Evolutionary conservation across 345 rosid species (phyloP), one percentile per base, ranked within the genome.

Genomic region (Noccaea caerulescens): DNA sequence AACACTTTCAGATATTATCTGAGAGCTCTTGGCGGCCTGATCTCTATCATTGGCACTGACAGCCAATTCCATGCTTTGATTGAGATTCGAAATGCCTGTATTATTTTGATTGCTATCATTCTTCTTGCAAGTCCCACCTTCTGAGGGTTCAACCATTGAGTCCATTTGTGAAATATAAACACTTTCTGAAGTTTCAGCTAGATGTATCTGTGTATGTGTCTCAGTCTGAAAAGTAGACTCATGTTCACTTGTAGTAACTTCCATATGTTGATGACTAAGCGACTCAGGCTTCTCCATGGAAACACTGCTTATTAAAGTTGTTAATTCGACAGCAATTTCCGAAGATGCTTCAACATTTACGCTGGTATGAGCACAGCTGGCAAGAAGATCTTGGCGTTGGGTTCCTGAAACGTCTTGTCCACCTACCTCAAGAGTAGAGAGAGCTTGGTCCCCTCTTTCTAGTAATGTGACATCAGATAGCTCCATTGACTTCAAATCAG

Each of bases 401-500:
- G 55, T 46, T 62, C 62, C 69, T 39, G 63, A 67, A 60, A 72
- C 62, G 68, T 68, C 78, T 58, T 47, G 63, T 58, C 53, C 69
- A 39, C 63, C 49, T 27, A 53, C 77, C 68, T 71, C 76, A 66
- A 45, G 60, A 58, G 23, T 50, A 13, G 57, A 45, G 42, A 51
- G 43, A 68, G 62, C 68, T 74, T 75, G 71, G 20, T 62, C 78
- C 56, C 68, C 71, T 70, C 71, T 78, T 80, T 82, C 85, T 56
- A 75, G 66, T 11, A 54, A 25, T 43, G 73, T 64, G 55, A 71
- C 65, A 58, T 80, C 77, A 33, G 82, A 59, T 62, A 63, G 78
- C 61, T 33, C 79, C 52, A 81, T 52, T 10, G 54, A 68, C 56
- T 66, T 53, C 52, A 67, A 23, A 57, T 60, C 56, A 69, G 58